Percentiles rank a stretch among this genome's conserved stretches.
phyloP scores from a whole-genome alignment of 176 grass and related monocot genomes.

The Otatea glauca region DNA sequence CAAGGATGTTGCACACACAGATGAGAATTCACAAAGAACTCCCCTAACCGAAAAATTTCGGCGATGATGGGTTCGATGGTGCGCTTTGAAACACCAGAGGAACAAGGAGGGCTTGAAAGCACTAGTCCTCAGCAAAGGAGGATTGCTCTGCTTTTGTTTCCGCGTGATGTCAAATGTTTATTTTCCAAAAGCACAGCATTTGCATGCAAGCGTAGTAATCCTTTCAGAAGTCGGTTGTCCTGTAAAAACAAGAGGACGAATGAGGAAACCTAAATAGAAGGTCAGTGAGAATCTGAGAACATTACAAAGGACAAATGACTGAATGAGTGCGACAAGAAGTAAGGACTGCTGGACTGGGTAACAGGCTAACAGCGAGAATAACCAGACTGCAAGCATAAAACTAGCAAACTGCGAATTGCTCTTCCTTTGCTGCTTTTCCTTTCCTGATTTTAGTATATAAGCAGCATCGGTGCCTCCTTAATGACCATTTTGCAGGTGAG shows the following conservation, averaged over 20 bases:
- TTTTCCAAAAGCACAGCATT: not conserved
- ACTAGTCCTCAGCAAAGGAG: not conserved
- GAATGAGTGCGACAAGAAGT: not conserved
- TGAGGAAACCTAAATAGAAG: not conserved
- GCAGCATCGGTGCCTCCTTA: not conserved
- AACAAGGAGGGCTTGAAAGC: no score
- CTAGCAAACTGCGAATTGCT: not conserved
- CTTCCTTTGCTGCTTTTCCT: not conserved
- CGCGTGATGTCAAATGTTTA: not conserved
- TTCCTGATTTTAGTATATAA: not conserved
- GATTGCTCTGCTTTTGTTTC: not conserved
- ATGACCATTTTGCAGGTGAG: not conserved
- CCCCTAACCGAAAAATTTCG: no score
- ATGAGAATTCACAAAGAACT: no score
- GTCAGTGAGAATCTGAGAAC: not conserved
- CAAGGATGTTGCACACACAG: no score
- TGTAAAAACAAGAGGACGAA: slow-evolving; percentile 31
- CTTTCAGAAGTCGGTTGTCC: not conserved
- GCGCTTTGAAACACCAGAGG: no score
- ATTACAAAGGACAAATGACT: not conserved
- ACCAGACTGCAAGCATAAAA: no score
- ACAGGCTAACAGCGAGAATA: no score
- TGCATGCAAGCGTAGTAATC: not conserved
- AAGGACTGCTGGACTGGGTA: not conserved
- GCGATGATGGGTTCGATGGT: no score